A percentile compares a stretch with the other conserved stretches of the same genome.
These are phyloP conservation scores for Aurinia saxatilis DNA, from an alignment of 345 rosid genomes.

Conservation along the genomic window DNA sequence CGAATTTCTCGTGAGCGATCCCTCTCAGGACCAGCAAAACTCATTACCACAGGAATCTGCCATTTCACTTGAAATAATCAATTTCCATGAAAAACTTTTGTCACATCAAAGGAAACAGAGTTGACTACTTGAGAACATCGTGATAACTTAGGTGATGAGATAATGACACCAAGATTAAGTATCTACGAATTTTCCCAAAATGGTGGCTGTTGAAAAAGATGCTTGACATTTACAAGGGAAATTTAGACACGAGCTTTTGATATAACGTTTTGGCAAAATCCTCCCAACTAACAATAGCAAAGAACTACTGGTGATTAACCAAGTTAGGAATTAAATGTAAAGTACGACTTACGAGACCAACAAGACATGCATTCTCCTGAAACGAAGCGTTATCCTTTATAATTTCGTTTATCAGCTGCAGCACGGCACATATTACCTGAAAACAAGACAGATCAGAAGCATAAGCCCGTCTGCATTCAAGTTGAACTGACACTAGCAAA, in stretches of 20 bases:
- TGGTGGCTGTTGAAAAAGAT: not conserved
- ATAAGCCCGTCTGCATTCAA: conserved; percentile 9
- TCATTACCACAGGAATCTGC: conserved; percentile 81
- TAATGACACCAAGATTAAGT: not conserved
- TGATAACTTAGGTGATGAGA: not conserved
- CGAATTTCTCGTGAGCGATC: conserved; percentile 74
- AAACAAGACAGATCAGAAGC: conserved; percentile 15
- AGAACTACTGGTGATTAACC: not conserved
- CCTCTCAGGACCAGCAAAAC: conserved; percentile 60
- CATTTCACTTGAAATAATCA: conserved; percentile 12
- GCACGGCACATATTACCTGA: conserved; percentile 85
- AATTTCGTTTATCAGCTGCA: conserved; percentile 85
- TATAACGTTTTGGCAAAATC: not conserved
- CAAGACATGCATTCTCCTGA: conserved; percentile 96
- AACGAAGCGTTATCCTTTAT: conserved; percentile 72
- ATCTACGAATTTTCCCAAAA: not conserved
- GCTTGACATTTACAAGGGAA: not conserved
- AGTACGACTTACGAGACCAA: conserved; percentile 65
- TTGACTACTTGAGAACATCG: not conserved
- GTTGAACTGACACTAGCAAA: not conserved
- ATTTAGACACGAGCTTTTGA: not conserved
- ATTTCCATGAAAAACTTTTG: not conserved
- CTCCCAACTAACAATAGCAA: not conserved
- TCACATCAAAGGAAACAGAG: not conserved
- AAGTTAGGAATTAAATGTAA: conserved; percentile 12